Base-by-base conservation (phyloP, 2,329 filamentous ascomycete species). In the Colletotrichum sp. region DNA sequence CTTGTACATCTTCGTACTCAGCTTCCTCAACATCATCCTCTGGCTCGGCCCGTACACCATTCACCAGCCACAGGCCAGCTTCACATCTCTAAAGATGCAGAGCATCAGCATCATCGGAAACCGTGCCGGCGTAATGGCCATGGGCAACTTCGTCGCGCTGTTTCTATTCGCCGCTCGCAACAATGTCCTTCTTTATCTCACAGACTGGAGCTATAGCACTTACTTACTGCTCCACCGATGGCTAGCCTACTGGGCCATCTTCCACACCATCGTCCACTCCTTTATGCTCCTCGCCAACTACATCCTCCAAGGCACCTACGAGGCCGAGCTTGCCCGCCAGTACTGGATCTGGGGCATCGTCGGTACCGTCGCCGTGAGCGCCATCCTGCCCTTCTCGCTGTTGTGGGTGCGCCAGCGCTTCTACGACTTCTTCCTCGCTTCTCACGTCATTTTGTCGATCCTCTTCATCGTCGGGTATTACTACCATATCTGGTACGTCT, bases 11-110 rank as follows among this genome's bases (percentile, higher is more conserved):
- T 44, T 76, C 26, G 68, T 85, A 28, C 80, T 85, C 49, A 80
- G 82, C 71, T 36, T 83, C 7, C 80, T 85, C 34, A 86, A 86
- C 70, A 39, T 84, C 44, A 30, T 84, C 6, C 80, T 86, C 32
- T 80, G 82, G 44, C 70, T 83, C 16, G 81, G 80, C 3, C 82
- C 83, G 0, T 85, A 83, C 55, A 71, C 79, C 8, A 78, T 78
- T 36, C 79, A 81, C 55, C 80, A 81, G 2, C 81, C 82, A 1
- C 81, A 83, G 21, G 76, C 77, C n/a, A 79, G 72, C 18, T 84
- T 82, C 59, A 39, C 76, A 1, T 81, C 78, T 6, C 73, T 80
- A 0, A 71, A 74, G 4, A 71, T 77, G 39, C 80, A 84, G 70
- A 81, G 81, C 7, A 75, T 86, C 16, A 81, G 82, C 39, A 81